Base-by-base conservation (phyloP, 1,139 yeast species). In the Taphrina flavorubra region DNA sequence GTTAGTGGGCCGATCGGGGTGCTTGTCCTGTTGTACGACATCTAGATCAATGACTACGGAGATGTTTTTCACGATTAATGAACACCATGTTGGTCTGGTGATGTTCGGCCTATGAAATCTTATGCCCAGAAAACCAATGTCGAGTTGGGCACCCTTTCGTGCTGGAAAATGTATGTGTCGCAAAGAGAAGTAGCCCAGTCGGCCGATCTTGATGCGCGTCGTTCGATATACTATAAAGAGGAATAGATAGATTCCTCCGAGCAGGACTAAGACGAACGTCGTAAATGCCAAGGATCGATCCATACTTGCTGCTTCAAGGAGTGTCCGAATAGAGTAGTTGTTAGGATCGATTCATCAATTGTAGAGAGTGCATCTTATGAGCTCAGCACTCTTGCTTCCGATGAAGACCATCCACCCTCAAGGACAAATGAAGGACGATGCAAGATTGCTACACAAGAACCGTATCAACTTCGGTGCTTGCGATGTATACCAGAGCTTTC, bases 151-250 rank as follows among this genome's bases (percentile, higher is more conserved):
- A 25, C 81, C 81, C 1, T 78, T 74, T 42, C 72, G 74, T 8
- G 79, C 78, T 8, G 79, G 73, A 66, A 77, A 75, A 0, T 79
- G 73, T 18, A 80, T 74, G 70, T 79, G 78, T 39, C 80, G 75
- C 16, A 80, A 71, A 37, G 80, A 78, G 69, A 80, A 73, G 73
- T 80, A 80, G 36, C 83, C 83, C 14, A 81, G 72, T 31, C 83
- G 77, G 70, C 78, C 79, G 72, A 80, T 78, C 36, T 81, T 78
- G 49, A 80, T 73, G n/a, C 83, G 82, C 0, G 82, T 79, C 68
- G 79, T 74, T 25, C 80, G 74, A 18, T 82, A 76, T 16, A 80
- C 71, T 44, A 79, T 71, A n/a, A 81, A 82, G 64, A 80, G 77
- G n/a, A 78, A 60, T 65, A 78, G 75, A 53, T 79, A 78, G 34